Percentiles rank a stretch among this genome's conserved stretches.
Conservation (phyloP, 1,284 basidiomycete genomes). For the Ustilago loliicola region DNA sequence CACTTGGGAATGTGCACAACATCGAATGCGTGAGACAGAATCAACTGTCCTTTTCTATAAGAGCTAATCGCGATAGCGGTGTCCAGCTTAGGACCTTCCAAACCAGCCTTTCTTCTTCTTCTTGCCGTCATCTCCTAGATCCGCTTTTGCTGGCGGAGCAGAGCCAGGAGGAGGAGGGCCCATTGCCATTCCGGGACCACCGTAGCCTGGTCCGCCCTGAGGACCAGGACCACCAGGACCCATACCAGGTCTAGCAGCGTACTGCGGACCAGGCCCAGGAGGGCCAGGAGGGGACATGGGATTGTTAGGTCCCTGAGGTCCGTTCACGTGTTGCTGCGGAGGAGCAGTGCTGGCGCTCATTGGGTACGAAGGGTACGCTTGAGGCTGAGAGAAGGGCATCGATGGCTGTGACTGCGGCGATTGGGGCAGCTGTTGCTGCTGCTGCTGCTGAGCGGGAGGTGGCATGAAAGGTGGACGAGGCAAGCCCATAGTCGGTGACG, state of each 20-base stretch:
- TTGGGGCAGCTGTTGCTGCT: constrained; percentile 6
- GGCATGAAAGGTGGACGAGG: constrained; percentile 32
- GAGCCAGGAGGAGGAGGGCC: constrained; percentile 8
- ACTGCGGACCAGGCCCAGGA: constrained; percentile 14
- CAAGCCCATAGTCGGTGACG: constrained; percentile 28
- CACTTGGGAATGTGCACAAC: not conserved
- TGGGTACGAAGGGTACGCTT: constrained; percentile 52
- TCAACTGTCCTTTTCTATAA: constrained; percentile 5
- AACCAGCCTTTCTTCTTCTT: constrained; percentile 60
- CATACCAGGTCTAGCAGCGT: constrained; percentile 23
- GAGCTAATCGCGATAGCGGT: not conserved
- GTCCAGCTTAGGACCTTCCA: constrained; percentile 27
- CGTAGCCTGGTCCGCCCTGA: constrained; percentile 6
- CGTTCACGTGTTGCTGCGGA: constrained; percentile 13
- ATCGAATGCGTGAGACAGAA: not conserved
- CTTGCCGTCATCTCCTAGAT: constrained; percentile 29
- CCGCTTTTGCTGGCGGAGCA: constrained; percentile 21
- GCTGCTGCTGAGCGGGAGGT: constrained; percentile 17
- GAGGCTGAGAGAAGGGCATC: constrained; percentile 29
- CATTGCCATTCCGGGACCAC: not conserved
- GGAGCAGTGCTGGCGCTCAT: constrained; percentile 30
- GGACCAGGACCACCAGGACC: constrained; percentile 13
- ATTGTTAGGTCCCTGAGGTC: constrained; percentile 10
- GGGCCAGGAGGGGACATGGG: constrained; percentile 29
- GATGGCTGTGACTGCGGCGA: constrained; percentile 17